These are phyloP conservation scores for Amanita inopinata DNA, from an alignment of 768 basidiomycete genomes.

Conservation along the genomic window DNA sequence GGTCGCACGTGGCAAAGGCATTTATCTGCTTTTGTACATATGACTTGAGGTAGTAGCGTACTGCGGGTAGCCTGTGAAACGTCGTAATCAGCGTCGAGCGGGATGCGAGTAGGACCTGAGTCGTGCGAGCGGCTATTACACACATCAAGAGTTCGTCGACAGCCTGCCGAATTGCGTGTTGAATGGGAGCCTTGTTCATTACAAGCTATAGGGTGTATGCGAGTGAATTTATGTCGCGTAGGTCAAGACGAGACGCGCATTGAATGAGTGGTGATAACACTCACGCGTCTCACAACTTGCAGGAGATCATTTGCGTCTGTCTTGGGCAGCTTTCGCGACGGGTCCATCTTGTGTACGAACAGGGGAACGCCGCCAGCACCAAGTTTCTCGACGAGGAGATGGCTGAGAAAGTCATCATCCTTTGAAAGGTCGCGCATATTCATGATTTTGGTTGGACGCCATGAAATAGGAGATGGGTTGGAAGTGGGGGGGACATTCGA, in stretches of 20 bases:
- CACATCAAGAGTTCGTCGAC: slow-evolving; percentile 75
- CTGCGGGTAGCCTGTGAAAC: slow-evolving; percentile 49
- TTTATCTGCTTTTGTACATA: slow-evolving; percentile 82
- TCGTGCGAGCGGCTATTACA: slow-evolving; percentile 23
- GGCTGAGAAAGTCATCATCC: slow-evolving; percentile 87
- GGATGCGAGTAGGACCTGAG: slow-evolving; percentile 13
- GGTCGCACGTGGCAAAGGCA: slow-evolving; percentile 83
- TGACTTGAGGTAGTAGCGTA: slow-evolving; percentile 67
- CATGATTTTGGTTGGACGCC: slow-evolving; percentile 85
- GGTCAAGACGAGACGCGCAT: slow-evolving; percentile 16
- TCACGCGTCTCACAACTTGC: slow-evolving; percentile 67
- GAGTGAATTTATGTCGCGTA: slow-evolving; percentile 17
- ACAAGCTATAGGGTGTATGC: slow-evolving; percentile 40
- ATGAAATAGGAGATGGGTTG: slow-evolving; percentile 30
- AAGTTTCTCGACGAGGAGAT: slow-evolving; percentile 82
- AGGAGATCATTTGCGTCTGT: slow-evolving; percentile 61
- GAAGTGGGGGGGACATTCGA: slow-evolving; percentile 18
- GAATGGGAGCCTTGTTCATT: slow-evolving; percentile 40
- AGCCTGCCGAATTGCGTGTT: slow-evolving; percentile 54
- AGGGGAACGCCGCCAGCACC: slow-evolving; percentile 75
- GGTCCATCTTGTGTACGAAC: slow-evolving; percentile 86
- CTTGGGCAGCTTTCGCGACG: slow-evolving; percentile 67
- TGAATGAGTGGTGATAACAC: slow-evolving; percentile 19
- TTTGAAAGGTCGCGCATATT: slow-evolving; percentile 83
- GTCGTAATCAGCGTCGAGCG: slow-evolving; percentile 15